Conservation (phyloP, 371 early-diverging fungal genomes). For the Thermomucor indicae-seudaticae region DNA sequence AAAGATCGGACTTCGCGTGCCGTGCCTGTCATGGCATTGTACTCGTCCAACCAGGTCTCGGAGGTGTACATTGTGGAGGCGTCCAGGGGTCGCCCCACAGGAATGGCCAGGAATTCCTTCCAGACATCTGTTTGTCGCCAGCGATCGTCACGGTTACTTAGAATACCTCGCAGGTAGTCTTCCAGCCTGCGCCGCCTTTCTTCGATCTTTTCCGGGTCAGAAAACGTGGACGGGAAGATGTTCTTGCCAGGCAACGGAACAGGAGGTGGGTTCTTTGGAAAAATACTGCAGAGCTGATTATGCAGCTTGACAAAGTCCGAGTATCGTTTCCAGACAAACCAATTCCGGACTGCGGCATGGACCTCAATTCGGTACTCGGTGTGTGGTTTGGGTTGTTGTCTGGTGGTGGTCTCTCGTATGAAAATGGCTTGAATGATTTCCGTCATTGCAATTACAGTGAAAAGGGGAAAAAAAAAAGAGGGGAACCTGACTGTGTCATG, state of each 20-base stretch:
- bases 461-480: conserved; percentile 2
- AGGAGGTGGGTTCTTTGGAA: conserved; percentile 57
- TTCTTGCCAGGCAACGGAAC: conserved; percentile 62
- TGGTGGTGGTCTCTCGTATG: conserved; percentile 57
- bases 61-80: conserved; percentile 45
- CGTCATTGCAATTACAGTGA: conserved; percentile 32
- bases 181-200: conserved; percentile 77
- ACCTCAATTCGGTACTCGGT: conserved; percentile 68
- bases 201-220: conserved; percentile 63
- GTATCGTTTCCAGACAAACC: conserved; percentile 85
- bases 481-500: background rate
- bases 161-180: conserved; percentile 69
- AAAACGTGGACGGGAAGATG: conserved; percentile 56
- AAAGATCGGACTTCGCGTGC: conserved; percentile 69
- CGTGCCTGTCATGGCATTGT: conserved; percentile 51
- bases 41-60: conserved; percentile 80
- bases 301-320: conserved; percentile 75
- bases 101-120: conserved; percentile 70
- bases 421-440: conserved; percentile 62
- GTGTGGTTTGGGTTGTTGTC: conserved; percentile 60
- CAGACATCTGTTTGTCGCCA: conserved; percentile 75
- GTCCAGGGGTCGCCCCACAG: conserved; percentile 35
- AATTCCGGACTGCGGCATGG: conserved; percentile 74
- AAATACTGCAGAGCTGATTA: conserved; percentile 36
- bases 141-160: conserved; percentile 65